Evolutionary conservation across 1,284 basidiomycete genomes (phyloP).

Genomic region (Rhizoctonia solani): DNA sequence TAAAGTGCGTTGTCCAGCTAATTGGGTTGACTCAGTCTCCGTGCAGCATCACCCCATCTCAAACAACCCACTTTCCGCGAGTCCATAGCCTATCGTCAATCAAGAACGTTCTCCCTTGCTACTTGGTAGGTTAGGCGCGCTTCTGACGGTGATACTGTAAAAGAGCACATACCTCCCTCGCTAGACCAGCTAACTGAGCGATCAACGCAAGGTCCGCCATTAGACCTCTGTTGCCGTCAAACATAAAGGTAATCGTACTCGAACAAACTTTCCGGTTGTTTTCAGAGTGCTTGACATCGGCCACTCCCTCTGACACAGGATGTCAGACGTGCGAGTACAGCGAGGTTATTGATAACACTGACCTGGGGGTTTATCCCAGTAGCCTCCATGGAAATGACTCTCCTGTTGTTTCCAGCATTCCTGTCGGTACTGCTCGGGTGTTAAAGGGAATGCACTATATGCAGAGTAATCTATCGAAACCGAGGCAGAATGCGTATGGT

Average conservation of each 20-base stretch:
- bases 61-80: constrained; percentile 60
- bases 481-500: constrained; percentile 39
- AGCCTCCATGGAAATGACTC: constrained; percentile 53
- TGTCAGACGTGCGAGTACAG: not conserved
- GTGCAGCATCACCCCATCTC: not conserved
- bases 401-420: constrained; percentile 58
- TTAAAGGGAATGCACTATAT: constrained; percentile 63
- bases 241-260: constrained; percentile 68
- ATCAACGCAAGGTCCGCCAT: constrained; percentile 65
- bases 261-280: constrained; percentile 51
- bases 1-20: constrained; percentile 70
- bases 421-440: constrained; percentile 56
- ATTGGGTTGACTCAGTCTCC: constrained; percentile 5
- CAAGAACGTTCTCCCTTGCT: constrained; percentile 59
- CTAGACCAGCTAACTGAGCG: constrained; percentile 65
- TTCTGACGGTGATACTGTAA: not conserved
- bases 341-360: constrained; percentile 6
- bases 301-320: constrained; percentile 42
- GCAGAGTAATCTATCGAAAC: constrained; percentile 58
- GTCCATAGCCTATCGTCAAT: constrained; percentile 66
- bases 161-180: constrained; percentile 56
- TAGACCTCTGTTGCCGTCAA: constrained; percentile 66
- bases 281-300: constrained; percentile 56
- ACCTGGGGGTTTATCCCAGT: constrained; percentile 50
- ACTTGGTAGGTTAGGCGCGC: not conserved